These are phyloP conservation scores for Agaricus sinodeliciosus DNA, from an alignment of 768 basidiomycete genomes.

Conservation along the genomic window DNA sequence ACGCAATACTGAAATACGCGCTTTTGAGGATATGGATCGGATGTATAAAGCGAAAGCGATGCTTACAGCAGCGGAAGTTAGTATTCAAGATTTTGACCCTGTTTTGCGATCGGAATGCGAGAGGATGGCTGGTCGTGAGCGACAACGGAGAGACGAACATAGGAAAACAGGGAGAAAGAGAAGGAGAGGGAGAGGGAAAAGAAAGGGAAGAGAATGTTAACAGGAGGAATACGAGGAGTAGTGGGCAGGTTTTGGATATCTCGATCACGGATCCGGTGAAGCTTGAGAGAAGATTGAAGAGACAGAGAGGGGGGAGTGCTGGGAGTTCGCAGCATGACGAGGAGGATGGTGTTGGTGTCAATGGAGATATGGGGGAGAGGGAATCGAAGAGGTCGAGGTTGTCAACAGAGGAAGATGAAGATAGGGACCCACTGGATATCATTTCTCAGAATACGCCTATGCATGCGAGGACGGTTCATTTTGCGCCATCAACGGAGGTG, in stretches of 20 bases:
- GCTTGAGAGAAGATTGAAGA: constrained; percentile 70
- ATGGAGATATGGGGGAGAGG: constrained; percentile 26
- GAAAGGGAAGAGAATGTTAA: constrained; percentile 29
- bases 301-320: constrained; percentile 50
- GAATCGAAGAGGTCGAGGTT: constrained; percentile 55
- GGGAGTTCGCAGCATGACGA: constrained; percentile 48
- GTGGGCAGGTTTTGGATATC: constrained; percentile 66
- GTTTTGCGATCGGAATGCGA: constrained; percentile 79
- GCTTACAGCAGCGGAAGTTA: constrained; percentile 80
- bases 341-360: constrained; percentile 38
- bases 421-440: constrained; percentile 44
- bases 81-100: constrained; percentile 80
- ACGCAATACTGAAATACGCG: constrained; percentile 57
- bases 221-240: constrained; percentile 66
- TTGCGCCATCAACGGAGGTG: constrained; percentile 18
- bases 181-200: constrained; percentile 27
- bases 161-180: constrained; percentile 43
- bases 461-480: constrained; percentile 17
- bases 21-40: constrained; percentile 64
- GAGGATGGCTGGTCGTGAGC: constrained; percentile 75
- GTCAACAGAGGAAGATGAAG: constrained; percentile 36
- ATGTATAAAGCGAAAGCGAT: constrained; percentile 82
- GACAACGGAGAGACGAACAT: constrained; percentile 54
- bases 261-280: constrained; percentile 68
- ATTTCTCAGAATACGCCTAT: constrained; percentile 26